phyloP scores from a whole-genome alignment of 495 filamentous ascomycete species.

The Podospora appendiculata region DNA sequence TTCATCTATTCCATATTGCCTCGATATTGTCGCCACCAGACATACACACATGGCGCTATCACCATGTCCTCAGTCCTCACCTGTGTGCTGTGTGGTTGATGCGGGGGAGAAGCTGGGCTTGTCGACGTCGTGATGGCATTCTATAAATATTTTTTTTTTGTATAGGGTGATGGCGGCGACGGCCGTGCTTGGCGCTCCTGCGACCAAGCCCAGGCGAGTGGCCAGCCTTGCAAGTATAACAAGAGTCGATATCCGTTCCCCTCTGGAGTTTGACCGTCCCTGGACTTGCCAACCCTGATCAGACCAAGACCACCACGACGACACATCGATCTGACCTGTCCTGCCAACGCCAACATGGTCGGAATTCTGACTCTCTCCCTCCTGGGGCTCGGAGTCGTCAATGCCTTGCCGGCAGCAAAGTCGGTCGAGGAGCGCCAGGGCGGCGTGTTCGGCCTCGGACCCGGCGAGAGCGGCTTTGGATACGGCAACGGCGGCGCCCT shows the following conservation, averaged over 20 bases:
- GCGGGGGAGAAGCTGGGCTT: background rate
- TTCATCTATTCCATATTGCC: conserved; percentile 32
- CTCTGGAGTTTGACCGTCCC: background rate
- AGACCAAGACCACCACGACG: conserved; percentile 1
- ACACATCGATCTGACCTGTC: background rate
- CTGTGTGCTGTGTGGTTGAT: background rate
- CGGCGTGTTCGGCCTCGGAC: conserved; percentile 8
- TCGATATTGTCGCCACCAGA: conserved; percentile 24
- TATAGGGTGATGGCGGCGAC: conserved; percentile 2
- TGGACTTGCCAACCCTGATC: conserved; percentile 9
- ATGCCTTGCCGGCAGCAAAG: conserved; percentile 18
- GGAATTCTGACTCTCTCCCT: conserved; percentile 20
- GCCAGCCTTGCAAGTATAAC: conserved; percentile 9
- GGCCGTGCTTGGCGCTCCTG: background rate
- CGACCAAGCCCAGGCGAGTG: background rate
- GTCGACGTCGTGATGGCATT: conserved; percentile 6
- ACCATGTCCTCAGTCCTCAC: conserved; percentile 10
- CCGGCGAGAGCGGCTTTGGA: conserved; percentile 6
- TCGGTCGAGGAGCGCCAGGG: conserved; percentile 15
- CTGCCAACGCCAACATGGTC: conserved; percentile 18
- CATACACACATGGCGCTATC: conserved; percentile 8
- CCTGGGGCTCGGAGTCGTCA: conserved; percentile 21
- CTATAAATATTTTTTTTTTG: conserved; percentile 20
- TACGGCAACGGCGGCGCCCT: conserved; percentile 6
- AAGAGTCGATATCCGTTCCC: conserved; percentile 6